A percentile compares a stretch with the other conserved stretches of the same genome.
phyloP scores from a whole-genome alignment of 208 protist genomes.

The Leishmania tropica region DNA sequence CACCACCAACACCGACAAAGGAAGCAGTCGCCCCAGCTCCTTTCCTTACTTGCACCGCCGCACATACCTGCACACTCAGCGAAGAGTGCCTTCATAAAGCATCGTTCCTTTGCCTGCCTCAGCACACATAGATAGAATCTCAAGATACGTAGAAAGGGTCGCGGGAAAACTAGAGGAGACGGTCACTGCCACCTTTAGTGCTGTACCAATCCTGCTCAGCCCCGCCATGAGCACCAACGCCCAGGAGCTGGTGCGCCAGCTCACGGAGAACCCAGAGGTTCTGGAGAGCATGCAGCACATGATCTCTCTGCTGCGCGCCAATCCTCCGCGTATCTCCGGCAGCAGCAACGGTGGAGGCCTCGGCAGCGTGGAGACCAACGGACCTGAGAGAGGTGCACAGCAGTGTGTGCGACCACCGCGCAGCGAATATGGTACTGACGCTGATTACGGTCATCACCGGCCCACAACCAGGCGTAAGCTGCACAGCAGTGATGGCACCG shows the following conservation, averaged over 20 bases:
- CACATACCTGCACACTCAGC: neutral
- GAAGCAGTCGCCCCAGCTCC: neutral
- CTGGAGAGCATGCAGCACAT: slow-evolving; percentile 65
- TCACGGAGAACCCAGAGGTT: slow-evolving; percentile 66
- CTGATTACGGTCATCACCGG: neutral
- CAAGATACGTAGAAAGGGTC: neutral
- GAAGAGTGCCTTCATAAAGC: neutral
- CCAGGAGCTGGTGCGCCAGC: slow-evolving; percentile 66
- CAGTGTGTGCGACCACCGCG: slow-evolving; percentile 17
- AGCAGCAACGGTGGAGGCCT: neutral
- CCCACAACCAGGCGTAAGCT: neutral
- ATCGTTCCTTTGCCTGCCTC: neutral
- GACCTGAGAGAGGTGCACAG: neutral
- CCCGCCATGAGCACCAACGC: slow-evolving; percentile 45
- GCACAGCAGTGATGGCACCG: neutral
- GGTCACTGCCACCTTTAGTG: neutral
- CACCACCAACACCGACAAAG: neutral
- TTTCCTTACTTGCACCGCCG: neutral
- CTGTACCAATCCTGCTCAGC: neutral
- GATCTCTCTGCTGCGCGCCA: slow-evolving; percentile 43
- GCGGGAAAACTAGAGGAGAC: neutral
- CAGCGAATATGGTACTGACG: slow-evolving; percentile 3
- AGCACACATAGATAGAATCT: neutral
- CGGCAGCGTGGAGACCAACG: neutral
- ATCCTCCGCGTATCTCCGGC: slow-evolving; percentile 6